Conservation (phyloP, 148 eudicot species). For the Euryodendron excelsum region DNA sequence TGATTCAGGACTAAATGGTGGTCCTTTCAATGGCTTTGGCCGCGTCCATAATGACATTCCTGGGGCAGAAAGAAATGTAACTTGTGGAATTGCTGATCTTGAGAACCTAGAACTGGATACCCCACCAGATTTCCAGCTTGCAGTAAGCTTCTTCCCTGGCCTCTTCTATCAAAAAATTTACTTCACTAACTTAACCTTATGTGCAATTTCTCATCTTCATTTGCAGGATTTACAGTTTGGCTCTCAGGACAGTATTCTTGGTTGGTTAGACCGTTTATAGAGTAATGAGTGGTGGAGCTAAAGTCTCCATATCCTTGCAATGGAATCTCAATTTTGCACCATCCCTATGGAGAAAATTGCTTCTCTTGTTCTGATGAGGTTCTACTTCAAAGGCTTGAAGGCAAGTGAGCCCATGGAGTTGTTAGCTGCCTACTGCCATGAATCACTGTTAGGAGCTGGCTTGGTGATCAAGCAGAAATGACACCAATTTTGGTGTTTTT, state of each 20-base stretch:
- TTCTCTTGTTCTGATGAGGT: background rate
- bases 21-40: slow-evolving; percentile 16
- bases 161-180: background rate
- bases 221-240: slow-evolving; percentile 66
- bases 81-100: slow-evolving; percentile 35
- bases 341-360: background rate
- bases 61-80: slow-evolving; percentile 21
- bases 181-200: background rate
- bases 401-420: background rate
- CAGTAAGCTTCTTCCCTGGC: slow-evolving; percentile 42
- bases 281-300: background rate
- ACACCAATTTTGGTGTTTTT: slow-evolving; percentile 6
- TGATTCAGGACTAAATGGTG: slow-evolving; percentile 17
- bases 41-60: slow-evolving; percentile 28
- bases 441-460: background rate
- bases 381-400: background rate
- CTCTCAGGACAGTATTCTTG: slow-evolving; percentile 72
- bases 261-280: slow-evolving; percentile 51
- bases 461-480: background rate
- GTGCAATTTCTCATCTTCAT: background rate
- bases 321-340: background rate
- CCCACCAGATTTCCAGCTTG: slow-evolving; percentile 59
- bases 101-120: slow-evolving; percentile 67
- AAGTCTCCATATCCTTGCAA: background rate
- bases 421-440: background rate